These are phyloP conservation scores for Telfairia occidentalis DNA, from an alignment of 331 rosid genomes.

Conservation along the genomic window DNA sequence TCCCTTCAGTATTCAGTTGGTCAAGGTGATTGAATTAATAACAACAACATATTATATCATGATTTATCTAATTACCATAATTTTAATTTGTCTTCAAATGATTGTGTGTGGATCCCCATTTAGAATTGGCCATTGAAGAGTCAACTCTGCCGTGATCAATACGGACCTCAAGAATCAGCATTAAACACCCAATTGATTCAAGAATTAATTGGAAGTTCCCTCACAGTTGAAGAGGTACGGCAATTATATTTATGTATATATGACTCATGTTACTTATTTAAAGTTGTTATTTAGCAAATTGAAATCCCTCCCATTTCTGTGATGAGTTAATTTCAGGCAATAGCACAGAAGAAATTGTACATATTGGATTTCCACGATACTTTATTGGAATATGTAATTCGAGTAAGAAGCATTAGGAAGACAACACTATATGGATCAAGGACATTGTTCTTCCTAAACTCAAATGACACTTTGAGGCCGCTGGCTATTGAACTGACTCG, in stretches of 20 bases:
- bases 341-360: background rate
- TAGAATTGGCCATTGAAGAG: slow-evolving; percentile 9
- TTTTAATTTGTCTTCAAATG: no score
- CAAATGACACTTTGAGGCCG: slow-evolving; percentile 26
- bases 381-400: background rate
- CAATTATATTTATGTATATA: no score
- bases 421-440: slow-evolving; percentile 38
- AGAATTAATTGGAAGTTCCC: background rate
- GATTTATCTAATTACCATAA: no score
- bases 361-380: background rate
- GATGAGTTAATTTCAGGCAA: background rate
- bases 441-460: slow-evolving; percentile 30
- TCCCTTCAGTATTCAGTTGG: background rate
- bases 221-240: background rate
- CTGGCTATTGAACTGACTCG: slow-evolving; percentile 45
- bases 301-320: no score
- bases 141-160: background rate
- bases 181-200: background rate
- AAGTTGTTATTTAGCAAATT: no score
- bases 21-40: no score
- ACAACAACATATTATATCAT: no score
- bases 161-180: slow-evolving; percentile 3
- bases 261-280: no score
- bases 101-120: no score
- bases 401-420: slow-evolving; percentile 6